Evolutionary conservation across 768 basidiomycete genomes (phyloP).

Genomic region (Gloeostereum incarnatum): DNA sequence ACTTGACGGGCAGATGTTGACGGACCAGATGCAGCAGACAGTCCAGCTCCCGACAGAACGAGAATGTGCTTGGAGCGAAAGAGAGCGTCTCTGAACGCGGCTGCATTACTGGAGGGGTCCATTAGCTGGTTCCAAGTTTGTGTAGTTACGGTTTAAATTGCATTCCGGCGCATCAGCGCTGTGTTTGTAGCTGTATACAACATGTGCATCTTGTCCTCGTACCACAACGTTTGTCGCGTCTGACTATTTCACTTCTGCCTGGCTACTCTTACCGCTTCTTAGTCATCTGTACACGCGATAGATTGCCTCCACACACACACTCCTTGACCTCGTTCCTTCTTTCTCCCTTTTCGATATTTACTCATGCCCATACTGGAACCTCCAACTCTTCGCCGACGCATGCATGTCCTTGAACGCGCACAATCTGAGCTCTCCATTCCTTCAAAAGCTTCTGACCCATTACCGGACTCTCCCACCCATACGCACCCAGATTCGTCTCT

Average conservation of each 20-base stretch:
- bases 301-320: not conserved
- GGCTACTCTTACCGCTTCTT: too few species aligned
- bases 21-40: constrained; percentile 56
- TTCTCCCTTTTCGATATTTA: not conserved
- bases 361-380: not conserved
- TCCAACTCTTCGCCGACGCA: constrained; percentile 16
- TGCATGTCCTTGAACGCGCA: constrained; percentile 17
- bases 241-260: too few species aligned
- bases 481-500: not conserved
- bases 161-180: too few species aligned
- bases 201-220: too few species aligned
- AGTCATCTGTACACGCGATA: too few species aligned
- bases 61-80: constrained; percentile 24
- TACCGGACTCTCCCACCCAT: constrained; percentile 1
- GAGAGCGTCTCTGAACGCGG: constrained; percentile 12
- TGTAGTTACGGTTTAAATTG: too few species aligned
- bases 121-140: too few species aligned
- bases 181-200: too few species aligned
- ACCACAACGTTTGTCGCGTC: too few species aligned
- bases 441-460: constrained; percentile 7
- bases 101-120: constrained; percentile 13
- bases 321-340: not conserved
- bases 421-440: constrained; percentile 13
- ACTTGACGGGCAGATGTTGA: not conserved
- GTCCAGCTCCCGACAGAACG: constrained; percentile 44